Percentiles rank a stretch among this genome's conserved stretches.
Conservation (phyloP, 805 yeast genomes). For the Saccharomycopsis olivae region DNA sequence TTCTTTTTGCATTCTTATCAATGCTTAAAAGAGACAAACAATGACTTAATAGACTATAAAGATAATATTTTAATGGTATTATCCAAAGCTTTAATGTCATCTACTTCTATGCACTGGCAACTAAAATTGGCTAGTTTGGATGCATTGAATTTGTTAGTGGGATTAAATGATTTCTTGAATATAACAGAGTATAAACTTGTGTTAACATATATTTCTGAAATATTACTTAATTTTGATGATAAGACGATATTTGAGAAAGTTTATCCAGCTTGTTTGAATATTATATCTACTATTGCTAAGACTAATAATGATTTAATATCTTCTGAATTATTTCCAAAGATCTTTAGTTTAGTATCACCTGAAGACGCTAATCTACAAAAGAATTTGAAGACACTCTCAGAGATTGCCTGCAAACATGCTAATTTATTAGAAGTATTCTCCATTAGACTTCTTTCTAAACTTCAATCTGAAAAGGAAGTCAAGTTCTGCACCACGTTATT, state of each 20-base stretch:
- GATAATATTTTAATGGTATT: constrained; percentile 60
- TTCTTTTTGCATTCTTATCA: constrained; percentile 43
- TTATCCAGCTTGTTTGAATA: constrained; percentile 6
- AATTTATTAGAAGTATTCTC: constrained; percentile 29
- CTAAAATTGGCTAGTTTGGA: constrained; percentile 56
- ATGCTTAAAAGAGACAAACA: constrained; percentile 28
- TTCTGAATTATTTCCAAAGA: constrained; percentile 10
- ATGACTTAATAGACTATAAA: constrained; percentile 33
- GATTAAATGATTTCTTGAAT: constrained; percentile 37
- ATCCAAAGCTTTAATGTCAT: constrained; percentile 58
- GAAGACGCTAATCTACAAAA: constrained; percentile 1
- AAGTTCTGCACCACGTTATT: neutral
- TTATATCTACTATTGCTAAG: constrained; percentile 4
- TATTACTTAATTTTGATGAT: constrained; percentile 25
- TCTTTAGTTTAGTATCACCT: constrained; percentile 10
- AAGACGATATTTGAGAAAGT: constrained; percentile 7
- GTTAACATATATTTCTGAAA: constrained; percentile 55
- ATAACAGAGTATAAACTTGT: constrained; percentile 49
- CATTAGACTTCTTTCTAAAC: constrained; percentile 28
- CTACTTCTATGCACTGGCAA: constrained; percentile 59
- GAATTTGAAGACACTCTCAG: constrained; percentile 20
- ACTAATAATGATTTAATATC: constrained; percentile 12
- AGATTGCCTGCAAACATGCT: constrained; percentile 26
- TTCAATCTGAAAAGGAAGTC: too few species aligned
- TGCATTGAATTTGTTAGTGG: constrained; percentile 48